A percentile compares a stretch with the other conserved stretches of the same genome.
Evolutionary conservation across 345 rosid species (phyloP).

Genomic region (Psidium guajava): DNA sequence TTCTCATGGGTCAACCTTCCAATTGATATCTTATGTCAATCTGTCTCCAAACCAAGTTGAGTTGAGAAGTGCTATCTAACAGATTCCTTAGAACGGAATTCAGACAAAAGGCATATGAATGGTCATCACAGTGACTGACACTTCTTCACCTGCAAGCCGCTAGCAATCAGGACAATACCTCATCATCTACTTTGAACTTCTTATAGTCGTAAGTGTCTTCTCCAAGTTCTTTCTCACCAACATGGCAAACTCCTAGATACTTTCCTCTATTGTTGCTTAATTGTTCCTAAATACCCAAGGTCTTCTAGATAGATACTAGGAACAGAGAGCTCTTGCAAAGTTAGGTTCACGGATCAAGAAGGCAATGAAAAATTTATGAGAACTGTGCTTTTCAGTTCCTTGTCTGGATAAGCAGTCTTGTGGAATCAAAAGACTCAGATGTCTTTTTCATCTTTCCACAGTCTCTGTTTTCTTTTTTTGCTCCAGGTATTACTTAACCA

Average conservation of each 20-base stretch:
- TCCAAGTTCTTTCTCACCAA: not conserved
- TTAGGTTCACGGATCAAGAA: not conserved
- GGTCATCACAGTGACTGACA: not conserved
- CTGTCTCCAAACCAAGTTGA: not conserved
- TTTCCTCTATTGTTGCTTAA: not conserved
- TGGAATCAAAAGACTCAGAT: not conserved
- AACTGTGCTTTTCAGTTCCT: not conserved
- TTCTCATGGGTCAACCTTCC: not conserved
- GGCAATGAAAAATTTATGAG: not conserved
- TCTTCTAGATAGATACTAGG: not conserved
- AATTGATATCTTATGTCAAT: not conserved
- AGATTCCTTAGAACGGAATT: not conserved
- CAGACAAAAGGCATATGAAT: not conserved
- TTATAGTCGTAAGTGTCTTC: not conserved
- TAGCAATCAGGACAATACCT: not conserved
- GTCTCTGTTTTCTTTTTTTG: not conserved
- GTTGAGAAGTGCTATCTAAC: not conserved
- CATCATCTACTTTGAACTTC: not conserved
- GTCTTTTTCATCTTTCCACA: not conserved
- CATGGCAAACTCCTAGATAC: not conserved
- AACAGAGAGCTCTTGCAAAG: not conserved
- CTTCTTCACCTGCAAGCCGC: not conserved
- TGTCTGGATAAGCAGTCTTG: not conserved
- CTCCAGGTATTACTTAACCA: not conserved
- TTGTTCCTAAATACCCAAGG: not conserved